Conservation (phyloP, 2,329 filamentous ascomycete genomes). For the Epichloe gansuensis region DNA sequence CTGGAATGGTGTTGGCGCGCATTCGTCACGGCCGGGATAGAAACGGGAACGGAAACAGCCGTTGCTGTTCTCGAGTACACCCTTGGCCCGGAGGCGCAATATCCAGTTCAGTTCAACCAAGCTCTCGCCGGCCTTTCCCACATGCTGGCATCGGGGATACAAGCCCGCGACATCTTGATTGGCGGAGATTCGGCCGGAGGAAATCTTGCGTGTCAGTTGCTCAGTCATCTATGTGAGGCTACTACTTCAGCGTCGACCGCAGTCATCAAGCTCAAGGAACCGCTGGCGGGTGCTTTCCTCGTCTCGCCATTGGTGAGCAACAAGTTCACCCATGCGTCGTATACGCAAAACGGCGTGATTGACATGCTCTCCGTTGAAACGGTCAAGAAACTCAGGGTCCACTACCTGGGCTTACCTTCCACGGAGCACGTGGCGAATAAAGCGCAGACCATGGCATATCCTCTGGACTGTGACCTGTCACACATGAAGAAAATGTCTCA, state of each 20-base stretch:
- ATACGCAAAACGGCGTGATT: conserved; percentile 3
- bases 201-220: conserved; percentile 18
- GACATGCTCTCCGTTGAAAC: conserved; percentile 6
- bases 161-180: conserved; percentile 14
- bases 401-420: neutral
- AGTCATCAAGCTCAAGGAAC: conserved; percentile 12
- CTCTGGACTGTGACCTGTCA: conserved; percentile 4
- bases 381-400: conserved; percentile 2
- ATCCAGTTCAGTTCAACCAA: conserved; percentile 17
- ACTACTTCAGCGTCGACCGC: conserved; percentile 8
- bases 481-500: conserved; percentile 3
- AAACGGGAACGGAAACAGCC: conserved; percentile 5
- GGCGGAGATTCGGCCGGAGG: conserved; percentile 23
- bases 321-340: conserved; percentile 3
- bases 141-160: conserved; percentile 12
- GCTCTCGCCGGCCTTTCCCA: conserved; percentile 13
- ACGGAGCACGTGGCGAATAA: neutral
- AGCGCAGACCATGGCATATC: conserved; percentile 1
- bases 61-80: conserved; percentile 20
- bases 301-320: conserved; percentile 17
- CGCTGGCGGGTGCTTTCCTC: conserved; percentile 17
- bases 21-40: neutral
- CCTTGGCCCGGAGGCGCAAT: conserved; percentile 14
- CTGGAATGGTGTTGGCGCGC: neutral
- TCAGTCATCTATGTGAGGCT: conserved; percentile 18